Base-by-base conservation (phyloP, 768 basidiomycete genomes). In the Coprinopsis sp. region DNA sequence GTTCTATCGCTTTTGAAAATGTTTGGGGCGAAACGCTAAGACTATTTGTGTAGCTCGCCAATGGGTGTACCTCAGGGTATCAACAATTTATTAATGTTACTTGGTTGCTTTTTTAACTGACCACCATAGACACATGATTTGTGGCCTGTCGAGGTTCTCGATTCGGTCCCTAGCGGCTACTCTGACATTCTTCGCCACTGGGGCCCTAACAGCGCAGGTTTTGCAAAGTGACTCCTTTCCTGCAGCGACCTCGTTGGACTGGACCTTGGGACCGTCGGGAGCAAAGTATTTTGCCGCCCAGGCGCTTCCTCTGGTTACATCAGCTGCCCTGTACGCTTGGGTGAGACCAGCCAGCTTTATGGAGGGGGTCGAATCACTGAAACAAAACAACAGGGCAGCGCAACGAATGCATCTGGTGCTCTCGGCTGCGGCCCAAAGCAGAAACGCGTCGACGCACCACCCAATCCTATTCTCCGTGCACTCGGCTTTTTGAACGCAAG, bases 1-100 rank as follows among this genome's bases (percentile, higher is more conserved):
- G 33, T 8, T 18, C 16, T 44, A 11, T 39, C 6, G 18, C 13
- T 6, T 19, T 37, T n/a, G n/a, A n/a, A n/a, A n/a, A n/a, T n/a
- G n/a, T n/a, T n/a, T n/a, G n/a, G n/a, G n/a, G n/a, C n/a, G n/a
- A n/a, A n/a, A n/a, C n/a, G n/a, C n/a, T n/a, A n/a, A n/a, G n/a
- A n/a, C n/a, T n/a, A n/a, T n/a, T n/a, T n/a, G 37, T 18, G 33
- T 46, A 81, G 81, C 58, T 82, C 43, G 67, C 74, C 13, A 80
- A 79, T 47, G 82, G 82, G 19, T 84, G 82, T 57, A 82, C 82
- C 10, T 83, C 81, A 14, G 81, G 81, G 79, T 81, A 59, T 5
- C 12, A 18, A 19, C 11, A 39, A 33, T 25, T 46, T 37, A 42
- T 19, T 25, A 10, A 28, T 23, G 14, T 16, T 18, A 18, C 13